Evolutionary conservation across 768 basidiomycete species (phyloP).

Genomic region (Collybiopsis luxurians): DNA sequence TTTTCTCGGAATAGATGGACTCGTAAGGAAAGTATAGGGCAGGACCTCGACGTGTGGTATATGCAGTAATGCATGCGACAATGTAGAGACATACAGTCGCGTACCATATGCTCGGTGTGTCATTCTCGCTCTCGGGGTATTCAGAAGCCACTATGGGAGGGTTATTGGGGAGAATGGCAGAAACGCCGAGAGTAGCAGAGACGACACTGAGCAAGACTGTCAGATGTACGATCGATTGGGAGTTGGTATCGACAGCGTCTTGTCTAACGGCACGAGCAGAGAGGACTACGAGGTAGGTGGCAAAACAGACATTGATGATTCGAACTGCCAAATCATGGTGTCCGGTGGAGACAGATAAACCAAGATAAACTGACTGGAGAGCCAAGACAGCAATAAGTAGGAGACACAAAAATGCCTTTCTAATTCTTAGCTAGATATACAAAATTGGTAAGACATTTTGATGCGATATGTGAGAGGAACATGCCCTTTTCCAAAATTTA

Average conservation of each 20-base stretch:
- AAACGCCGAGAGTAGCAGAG: slow-evolving; percentile 37
- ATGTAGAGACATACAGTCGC: slow-evolving; percentile 48
- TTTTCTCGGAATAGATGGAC: slow-evolving; percentile 73
- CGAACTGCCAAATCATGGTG: slow-evolving; percentile 34
- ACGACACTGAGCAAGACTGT: slow-evolving; percentile 52
- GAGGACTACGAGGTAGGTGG: slow-evolving; percentile 58
- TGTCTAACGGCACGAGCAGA: slow-evolving; percentile 51
- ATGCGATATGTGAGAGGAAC: slow-evolving; percentile 14
- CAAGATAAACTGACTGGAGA: slow-evolving; percentile 52
- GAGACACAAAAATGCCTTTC: slow-evolving; percentile 51
- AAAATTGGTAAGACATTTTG: background rate
- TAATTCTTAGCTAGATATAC: slow-evolving; percentile 47
- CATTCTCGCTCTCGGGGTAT: slow-evolving; percentile 15
- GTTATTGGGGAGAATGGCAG: slow-evolving; percentile 56
- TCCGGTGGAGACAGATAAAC: slow-evolving; percentile 43
- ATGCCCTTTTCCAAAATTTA: slow-evolving; percentile 57
- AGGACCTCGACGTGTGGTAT: slow-evolving; percentile 74
- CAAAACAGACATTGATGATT: slow-evolving; percentile 48
- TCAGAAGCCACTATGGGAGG: slow-evolving; percentile 29
- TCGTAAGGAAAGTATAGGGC: slow-evolving; percentile 71
- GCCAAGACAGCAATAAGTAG: slow-evolving; percentile 45
- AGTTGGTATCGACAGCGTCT: slow-evolving; percentile 36
- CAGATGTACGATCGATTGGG: slow-evolving; percentile 59
- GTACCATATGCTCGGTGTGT: slow-evolving; percentile 45
- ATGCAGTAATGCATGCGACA: slow-evolving; percentile 33